These are phyloP conservation scores for Gnetum montanum DNA, from an alignment of 75 land plant genomes.

Conservation along the genomic window DNA sequence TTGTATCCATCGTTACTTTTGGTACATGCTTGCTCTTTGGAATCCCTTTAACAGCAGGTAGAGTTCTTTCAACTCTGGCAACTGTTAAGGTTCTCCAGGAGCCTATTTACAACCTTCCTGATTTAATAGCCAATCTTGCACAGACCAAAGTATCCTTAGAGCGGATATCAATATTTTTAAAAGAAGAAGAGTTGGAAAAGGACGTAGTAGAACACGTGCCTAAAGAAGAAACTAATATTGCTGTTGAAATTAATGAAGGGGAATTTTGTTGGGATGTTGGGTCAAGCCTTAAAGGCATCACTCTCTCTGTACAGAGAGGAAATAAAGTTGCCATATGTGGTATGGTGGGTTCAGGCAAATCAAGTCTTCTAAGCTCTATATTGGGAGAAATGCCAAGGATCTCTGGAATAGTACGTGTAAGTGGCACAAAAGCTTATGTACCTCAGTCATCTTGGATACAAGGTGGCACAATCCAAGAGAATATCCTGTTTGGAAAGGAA, in stretches of 20 bases:
- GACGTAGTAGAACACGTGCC: slow-evolving; percentile 13
- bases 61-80: slow-evolving; percentile 27
- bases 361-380: slow-evolving; percentile 36
- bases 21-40: slow-evolving; percentile 23
- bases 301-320: slow-evolving; percentile 14
- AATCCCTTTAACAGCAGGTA: slow-evolving; percentile 31
- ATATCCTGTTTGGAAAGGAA: slow-evolving; percentile 34
- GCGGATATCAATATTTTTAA: slow-evolving; percentile 20
- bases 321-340: slow-evolving; percentile 38
- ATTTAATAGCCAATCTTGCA: slow-evolving; percentile 23
- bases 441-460: slow-evolving; percentile 38
- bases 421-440: slow-evolving; percentile 31
- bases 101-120: slow-evolving; percentile 22
- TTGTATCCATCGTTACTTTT: slow-evolving; percentile 24
- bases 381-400: slow-evolving; percentile 32
- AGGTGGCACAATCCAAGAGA: slow-evolving; percentile 28
- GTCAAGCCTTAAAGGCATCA: background rate
- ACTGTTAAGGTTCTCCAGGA: slow-evolving; percentile 24
- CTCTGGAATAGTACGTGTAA: slow-evolving; percentile 22
- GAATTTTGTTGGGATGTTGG: slow-evolving; percentile 20
- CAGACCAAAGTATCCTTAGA: slow-evolving; percentile 37
- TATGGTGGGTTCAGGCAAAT: slow-evolving; percentile 36
- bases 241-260: slow-evolving; percentile 14
- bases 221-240: slow-evolving; percentile 6
- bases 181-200: slow-evolving; percentile 25